Evolutionary conservation across 2,329 filamentous ascomycete species (phyloP).

Genomic region (Fusarium fracticaudum): DNA sequence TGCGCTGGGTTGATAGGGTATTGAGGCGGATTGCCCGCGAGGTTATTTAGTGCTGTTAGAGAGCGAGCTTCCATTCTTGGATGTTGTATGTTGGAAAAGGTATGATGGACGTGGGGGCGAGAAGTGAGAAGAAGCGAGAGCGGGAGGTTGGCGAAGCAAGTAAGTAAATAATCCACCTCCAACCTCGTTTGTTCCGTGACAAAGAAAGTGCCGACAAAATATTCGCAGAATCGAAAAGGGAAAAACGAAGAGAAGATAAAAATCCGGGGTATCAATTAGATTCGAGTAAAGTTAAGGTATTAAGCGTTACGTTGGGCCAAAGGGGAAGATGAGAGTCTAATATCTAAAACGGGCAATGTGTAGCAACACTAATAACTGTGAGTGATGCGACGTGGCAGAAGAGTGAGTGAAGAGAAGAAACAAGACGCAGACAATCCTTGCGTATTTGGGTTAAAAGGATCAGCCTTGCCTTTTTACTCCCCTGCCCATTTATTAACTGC

Average conservation of each 20-base stretch:
- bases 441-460: slow-evolving; percentile 1
- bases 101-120: slow-evolving; percentile 14
- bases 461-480: slow-evolving; percentile 10
- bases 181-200: slow-evolving; percentile 3
- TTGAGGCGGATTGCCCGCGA: slow-evolving; percentile 87
- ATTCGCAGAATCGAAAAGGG: background rate
- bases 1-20: slow-evolving; percentile 83
- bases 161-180: slow-evolving; percentile 8
- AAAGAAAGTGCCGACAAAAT: background rate
- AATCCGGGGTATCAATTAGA: slow-evolving; percentile 14
- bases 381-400: slow-evolving; percentile 19
- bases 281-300: background rate
- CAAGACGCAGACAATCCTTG: background rate
- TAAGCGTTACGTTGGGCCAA: slow-evolving; percentile 12
- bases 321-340: slow-evolving; percentile 6
- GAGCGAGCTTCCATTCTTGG: slow-evolving; percentile 80
- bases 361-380: background rate
- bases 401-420: background rate
- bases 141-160: slow-evolving; percentile 19
- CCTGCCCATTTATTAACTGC: background rate
- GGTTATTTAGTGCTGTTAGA: slow-evolving; percentile 78
- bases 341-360: slow-evolving; percentile 3
- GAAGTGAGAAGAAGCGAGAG: background rate
- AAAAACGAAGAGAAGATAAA: background rate
- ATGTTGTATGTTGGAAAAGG: slow-evolving; percentile 7